phyloP scores from a whole-genome alignment of 805 yeast species.

The Candida chilensis region DNA sequence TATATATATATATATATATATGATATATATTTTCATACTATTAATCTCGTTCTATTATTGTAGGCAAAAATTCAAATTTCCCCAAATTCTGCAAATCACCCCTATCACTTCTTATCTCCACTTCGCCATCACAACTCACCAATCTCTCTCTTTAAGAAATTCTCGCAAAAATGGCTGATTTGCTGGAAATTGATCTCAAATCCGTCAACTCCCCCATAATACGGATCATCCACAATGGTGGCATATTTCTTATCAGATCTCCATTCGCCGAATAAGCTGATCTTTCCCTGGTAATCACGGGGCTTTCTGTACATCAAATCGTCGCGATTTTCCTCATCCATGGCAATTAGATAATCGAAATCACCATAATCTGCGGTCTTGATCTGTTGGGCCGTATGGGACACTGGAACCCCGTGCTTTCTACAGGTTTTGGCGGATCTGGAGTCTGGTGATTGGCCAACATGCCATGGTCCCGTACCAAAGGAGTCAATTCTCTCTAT shows the following conservation, averaged over 20 bases:
- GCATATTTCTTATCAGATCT: slow-evolving; percentile 39
- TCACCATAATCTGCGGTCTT: slow-evolving; percentile 24
- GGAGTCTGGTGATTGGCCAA: slow-evolving; percentile 75
- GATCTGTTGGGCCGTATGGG: slow-evolving; percentile 71
- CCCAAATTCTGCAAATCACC: too few species aligned
- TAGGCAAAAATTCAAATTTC: too few species aligned
- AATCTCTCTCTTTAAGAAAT: slow-evolving; percentile 48
- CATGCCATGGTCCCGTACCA: slow-evolving; percentile 82
- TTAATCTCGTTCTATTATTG: too few species aligned
- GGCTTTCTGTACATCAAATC: slow-evolving; percentile 34
- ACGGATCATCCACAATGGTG: slow-evolving; percentile 77
- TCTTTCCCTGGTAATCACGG: slow-evolving; percentile 30
- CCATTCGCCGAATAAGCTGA: slow-evolving; percentile 79
- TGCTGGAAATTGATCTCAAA: slow-evolving; percentile 76
- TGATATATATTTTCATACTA: too few species aligned
- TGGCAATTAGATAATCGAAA: slow-evolving; percentile 51
- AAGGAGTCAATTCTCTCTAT: slow-evolving; percentile 68
- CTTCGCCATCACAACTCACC: slow-evolving; percentile 9
- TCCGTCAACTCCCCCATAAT: slow-evolving; percentile 81
- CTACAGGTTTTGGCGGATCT: slow-evolving; percentile 64
- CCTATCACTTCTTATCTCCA: too few species aligned
- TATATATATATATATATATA: too few species aligned
- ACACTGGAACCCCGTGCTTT: slow-evolving; percentile 63
- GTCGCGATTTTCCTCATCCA: slow-evolving; percentile 40
- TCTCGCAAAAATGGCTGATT: slow-evolving; percentile 63